phyloP scores from a whole-genome alignment of 768 basidiomycete species.

The Rhizopogon sp. region DNA sequence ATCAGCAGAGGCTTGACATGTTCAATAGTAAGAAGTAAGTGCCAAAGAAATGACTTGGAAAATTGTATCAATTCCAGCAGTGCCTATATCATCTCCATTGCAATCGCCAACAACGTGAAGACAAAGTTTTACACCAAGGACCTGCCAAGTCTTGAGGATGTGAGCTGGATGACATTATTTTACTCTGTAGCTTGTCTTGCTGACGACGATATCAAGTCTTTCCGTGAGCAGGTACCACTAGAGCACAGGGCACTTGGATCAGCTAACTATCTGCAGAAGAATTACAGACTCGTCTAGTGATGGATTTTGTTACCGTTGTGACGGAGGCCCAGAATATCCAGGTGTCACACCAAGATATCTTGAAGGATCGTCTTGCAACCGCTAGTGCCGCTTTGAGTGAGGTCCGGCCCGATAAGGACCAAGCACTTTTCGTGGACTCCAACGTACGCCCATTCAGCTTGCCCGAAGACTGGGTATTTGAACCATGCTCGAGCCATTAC shows the following conservation, averaged over 20 bases:
- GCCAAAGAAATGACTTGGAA: not conserved
- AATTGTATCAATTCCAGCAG: not conserved
- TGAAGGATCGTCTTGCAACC: conserved; percentile 45
- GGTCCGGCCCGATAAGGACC: conserved; percentile 57
- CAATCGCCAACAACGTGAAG: conserved; percentile 65
- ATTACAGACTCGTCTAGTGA: conserved; percentile 62
- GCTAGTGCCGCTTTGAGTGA: conserved; percentile 45
- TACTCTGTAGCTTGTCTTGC: conserved; percentile 3
- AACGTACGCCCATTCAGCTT: conserved; percentile 62
- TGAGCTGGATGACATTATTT: conserved; percentile 31
- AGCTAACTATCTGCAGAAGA: conserved; percentile 39
- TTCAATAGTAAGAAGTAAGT: conserved; percentile 74
- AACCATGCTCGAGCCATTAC: conserved; percentile 69
- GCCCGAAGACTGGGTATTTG: conserved; percentile 69
- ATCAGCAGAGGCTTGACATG: conserved; percentile 77
- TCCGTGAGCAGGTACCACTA: conserved; percentile 41
- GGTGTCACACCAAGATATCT: conserved; percentile 48
- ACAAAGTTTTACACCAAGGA: conserved; percentile 67
- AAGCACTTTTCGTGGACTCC: conserved; percentile 65
- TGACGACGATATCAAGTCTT: conserved; percentile 43
- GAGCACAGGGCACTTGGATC: not conserved
- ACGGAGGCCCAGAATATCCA: conserved; percentile 58
- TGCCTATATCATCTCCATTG: conserved; percentile 61
- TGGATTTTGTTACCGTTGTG: conserved; percentile 49
- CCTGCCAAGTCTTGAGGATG: conserved; percentile 67